Base-by-base conservation (phyloP, 1,139 yeast genomes). In the Pichia sp. region DNA sequence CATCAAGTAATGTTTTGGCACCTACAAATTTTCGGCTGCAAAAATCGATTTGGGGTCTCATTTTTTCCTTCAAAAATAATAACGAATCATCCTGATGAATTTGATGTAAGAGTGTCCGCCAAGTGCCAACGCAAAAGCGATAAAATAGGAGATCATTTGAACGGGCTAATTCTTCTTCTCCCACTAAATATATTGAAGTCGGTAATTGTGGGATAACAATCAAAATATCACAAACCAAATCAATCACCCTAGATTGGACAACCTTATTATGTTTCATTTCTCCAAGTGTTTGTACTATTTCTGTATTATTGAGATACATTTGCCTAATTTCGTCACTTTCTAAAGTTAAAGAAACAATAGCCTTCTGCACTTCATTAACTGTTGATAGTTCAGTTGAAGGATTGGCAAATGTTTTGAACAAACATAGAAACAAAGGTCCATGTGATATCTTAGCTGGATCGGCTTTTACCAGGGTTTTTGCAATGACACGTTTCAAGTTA, bases 311-410 rank as follows among this genome's bases (percentile, higher is more conserved):
- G 3, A 59, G 29, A 10, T 67, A 50, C 41, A 68, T 57, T 38
- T 68, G 60, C 51, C 61, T 61, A 11, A 69, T 57, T 44, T 66
- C 56, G 31, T 64, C 68, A 15, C 70, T 70, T 8, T 55, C 47
- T 8, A 47, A 31, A 1, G 69, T 57, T 23, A 67, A 52, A 2
- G 53, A 43, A 2, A 58, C 66, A 16, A 66, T 59, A 3, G 58
- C 59, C 23, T 50, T 61, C 8, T 64, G 67, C 1, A 67, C 53
- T 30, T 49, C 54, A 30, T 63, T 56, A 1, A 64, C 54, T 2
- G 54, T 54, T 1, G 58, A 57, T 16, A 56, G 34, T 29, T 47
- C 44, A 1, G 62, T 58, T 1, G 54, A 55, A 2, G 60, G 54
- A 30, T 63, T 60, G 7, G 53, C 58, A 52, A 68, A 53, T 13